These are phyloP conservation scores for Aplosporella prunicola DNA, from an alignment of 2,329 filamentous ascomycete genomes.

Conservation along the genomic window DNA sequence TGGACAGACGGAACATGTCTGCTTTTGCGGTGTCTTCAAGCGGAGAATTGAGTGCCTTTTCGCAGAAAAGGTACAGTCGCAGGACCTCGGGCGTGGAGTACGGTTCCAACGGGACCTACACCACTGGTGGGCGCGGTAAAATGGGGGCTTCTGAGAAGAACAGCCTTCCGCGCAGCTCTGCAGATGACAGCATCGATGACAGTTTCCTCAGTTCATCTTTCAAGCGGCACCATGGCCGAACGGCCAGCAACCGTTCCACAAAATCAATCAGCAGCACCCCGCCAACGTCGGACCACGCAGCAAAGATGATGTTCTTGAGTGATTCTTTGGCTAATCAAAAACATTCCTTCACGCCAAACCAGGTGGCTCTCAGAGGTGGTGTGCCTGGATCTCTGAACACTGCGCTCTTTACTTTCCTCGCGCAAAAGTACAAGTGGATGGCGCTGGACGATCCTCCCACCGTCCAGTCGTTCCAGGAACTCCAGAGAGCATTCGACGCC, in stretches of 20 bases:
- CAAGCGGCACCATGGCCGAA: slow-evolving; percentile 38
- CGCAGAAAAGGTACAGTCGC: slow-evolving; percentile 40
- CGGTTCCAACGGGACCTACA: slow-evolving; percentile 22
- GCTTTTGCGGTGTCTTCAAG: slow-evolving; percentile 48
- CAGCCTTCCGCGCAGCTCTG: slow-evolving; percentile 41
- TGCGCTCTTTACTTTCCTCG: slow-evolving; percentile 32
- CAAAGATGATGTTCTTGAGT: slow-evolving; percentile 42
- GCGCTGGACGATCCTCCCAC: slow-evolving; percentile 29
- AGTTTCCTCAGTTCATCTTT: slow-evolving; percentile 41
- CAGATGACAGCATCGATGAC: slow-evolving; percentile 50
- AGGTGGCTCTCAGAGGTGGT: slow-evolving; percentile 39
- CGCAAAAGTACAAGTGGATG: slow-evolving; percentile 35
- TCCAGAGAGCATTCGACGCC: slow-evolving; percentile 38
- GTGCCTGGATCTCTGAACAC: slow-evolving; percentile 35
- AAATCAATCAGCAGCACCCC: slow-evolving; percentile 48
- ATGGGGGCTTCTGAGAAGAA: slow-evolving; percentile 38
- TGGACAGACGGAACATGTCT: slow-evolving; percentile 48
- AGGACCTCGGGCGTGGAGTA: slow-evolving; percentile 33
- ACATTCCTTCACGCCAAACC: slow-evolving; percentile 33
- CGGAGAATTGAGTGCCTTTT: slow-evolving; percentile 47
- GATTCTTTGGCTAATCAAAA: slow-evolving; percentile 38
- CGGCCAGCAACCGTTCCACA: slow-evolving; percentile 37
- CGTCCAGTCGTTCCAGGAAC: slow-evolving; percentile 25
- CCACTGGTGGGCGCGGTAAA: slow-evolving; percentile 35
- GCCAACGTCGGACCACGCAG: slow-evolving; percentile 37